Evolutionary conservation across 2,329 filamentous ascomycete genomes (phyloP).

Genomic region (Penicillium janthinellum): DNA sequence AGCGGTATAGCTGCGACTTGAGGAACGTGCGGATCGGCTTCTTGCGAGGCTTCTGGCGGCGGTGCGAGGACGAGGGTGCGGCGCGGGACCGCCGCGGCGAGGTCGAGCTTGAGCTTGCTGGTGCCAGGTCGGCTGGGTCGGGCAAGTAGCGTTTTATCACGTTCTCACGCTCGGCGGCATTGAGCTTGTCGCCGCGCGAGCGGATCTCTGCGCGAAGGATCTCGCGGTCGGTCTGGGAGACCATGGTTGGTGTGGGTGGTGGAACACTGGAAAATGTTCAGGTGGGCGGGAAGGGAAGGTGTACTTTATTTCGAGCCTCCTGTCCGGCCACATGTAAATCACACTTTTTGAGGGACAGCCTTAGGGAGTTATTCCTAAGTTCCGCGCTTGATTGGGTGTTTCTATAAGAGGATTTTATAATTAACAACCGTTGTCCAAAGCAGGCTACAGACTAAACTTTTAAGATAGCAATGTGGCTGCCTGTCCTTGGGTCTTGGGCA

Average conservation of each 20-base stretch:
- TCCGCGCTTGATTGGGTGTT: background rate
- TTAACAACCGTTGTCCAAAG: background rate
- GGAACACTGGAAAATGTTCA: constrained; percentile 2
- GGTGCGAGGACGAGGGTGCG: constrained; percentile 18
- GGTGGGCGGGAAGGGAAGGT: constrained; percentile 11
- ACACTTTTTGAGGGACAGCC: background rate
- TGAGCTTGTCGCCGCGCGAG: constrained; percentile 45
- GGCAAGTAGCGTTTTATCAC: constrained; percentile 58
- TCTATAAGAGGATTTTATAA: background rate
- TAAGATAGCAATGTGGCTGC: background rate
- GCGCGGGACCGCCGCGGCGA: constrained; percentile 16
- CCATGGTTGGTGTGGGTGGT: constrained; percentile 28
- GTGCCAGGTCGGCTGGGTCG: constrained; percentile 39
- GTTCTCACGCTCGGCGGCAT: constrained; percentile 51
- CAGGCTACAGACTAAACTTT: background rate
- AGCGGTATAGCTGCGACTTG: constrained; percentile 46
- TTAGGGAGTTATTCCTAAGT: background rate
- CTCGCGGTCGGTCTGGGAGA: constrained; percentile 36
- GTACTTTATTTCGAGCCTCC: background rate
- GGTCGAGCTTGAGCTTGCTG: background rate
- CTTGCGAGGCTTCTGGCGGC: constrained; percentile 33
- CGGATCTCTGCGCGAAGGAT: constrained; percentile 44
- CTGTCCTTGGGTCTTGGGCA: background rate
- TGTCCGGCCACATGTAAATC: constrained; percentile 4
- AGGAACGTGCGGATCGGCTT: constrained; percentile 50